Evolutionary conservation across 108 stramenopile species (phyloP).

Genomic region (Skeletonema costatum): DNA sequence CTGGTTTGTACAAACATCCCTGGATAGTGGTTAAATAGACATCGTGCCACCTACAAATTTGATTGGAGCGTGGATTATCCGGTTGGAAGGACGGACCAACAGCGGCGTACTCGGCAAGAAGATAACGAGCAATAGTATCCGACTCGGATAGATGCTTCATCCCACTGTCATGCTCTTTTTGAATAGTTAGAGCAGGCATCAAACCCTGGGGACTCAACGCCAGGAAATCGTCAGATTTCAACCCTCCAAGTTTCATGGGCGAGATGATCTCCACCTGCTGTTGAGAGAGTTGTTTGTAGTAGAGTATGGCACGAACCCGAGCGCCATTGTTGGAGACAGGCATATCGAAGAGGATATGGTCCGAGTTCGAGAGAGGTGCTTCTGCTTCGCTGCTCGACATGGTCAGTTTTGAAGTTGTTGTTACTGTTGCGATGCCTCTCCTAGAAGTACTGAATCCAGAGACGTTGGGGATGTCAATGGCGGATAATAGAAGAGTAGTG

Average conservation of each 20-base stretch:
- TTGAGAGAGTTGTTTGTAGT: slow-evolving; percentile 74
- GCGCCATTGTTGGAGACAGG: slow-evolving; percentile 96
- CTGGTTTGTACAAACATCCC: slow-evolving; percentile 87
- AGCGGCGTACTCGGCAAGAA: slow-evolving; percentile 66
- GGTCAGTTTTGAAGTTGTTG: neutral
- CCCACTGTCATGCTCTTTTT: slow-evolving; percentile 13
- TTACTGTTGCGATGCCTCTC: neutral
- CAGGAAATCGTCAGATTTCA: slow-evolving; percentile 84
- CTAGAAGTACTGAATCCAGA: neutral
- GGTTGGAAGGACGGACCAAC: slow-evolving; percentile 85
- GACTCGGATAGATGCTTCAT: slow-evolving; percentile 62
- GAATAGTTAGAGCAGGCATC: slow-evolving; percentile 73
- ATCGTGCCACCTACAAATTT: slow-evolving; percentile 91
- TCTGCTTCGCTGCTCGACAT: slow-evolving; percentile 19
- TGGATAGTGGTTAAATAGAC: slow-evolving; percentile 92
- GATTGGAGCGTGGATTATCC: slow-evolving; percentile 78
- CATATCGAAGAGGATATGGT: slow-evolving; percentile 82
- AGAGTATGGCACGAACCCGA: slow-evolving; percentile 81
- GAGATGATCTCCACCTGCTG: slow-evolving; percentile 69
- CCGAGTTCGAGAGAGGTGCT: slow-evolving; percentile 25
- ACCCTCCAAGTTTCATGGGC: slow-evolving; percentile 80
- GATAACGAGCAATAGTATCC: slow-evolving; percentile 89
- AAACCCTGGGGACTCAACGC: slow-evolving; percentile 88
- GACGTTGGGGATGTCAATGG: neutral
- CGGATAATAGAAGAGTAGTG: neutral